phyloP scores from a whole-genome alignment of 129 eudicot genomes.

The Apium graveolens region DNA sequence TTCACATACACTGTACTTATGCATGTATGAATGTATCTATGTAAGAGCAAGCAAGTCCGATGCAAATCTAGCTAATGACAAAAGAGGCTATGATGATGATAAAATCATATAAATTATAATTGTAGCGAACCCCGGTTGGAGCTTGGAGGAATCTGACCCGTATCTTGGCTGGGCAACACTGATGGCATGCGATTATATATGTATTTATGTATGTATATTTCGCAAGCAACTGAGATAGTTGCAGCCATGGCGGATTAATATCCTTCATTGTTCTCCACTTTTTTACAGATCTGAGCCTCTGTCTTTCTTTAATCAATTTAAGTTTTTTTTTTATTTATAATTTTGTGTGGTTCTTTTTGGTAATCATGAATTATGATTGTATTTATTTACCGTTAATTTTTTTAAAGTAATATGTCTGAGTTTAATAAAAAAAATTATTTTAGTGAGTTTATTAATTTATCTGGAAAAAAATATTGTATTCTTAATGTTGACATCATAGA shows the following conservation, averaged over 20 bases:
- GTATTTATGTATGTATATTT: background rate
- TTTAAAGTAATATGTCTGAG: too few species aligned
- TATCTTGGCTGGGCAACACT: constrained; percentile 30
- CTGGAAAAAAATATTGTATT: too few species aligned
- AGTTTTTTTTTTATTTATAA: too few species aligned
- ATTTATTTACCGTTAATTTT: too few species aligned
- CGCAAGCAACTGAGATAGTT: constrained; percentile 19
- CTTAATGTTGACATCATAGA: too few species aligned
- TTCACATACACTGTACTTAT: background rate
- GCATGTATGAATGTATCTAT: background rate
- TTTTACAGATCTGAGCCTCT: constrained; percentile 10
- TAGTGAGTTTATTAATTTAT: too few species aligned
- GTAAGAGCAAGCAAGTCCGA: background rate
- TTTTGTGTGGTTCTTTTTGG: too few species aligned
- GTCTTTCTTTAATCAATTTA: too few species aligned
- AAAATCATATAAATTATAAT: background rate
- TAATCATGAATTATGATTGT: too few species aligned
- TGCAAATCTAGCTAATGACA: background rate
- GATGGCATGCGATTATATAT: constrained; percentile 16
- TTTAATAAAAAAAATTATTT: too few species aligned
- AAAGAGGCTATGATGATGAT: background rate
- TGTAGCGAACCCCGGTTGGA: background rate
- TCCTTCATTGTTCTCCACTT: background rate
- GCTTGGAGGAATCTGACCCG: constrained; percentile 18
- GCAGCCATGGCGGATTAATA: constrained; percentile 22